Conservation (phyloP, 768 basidiomycete species). For the Trametes elegans region DNA sequence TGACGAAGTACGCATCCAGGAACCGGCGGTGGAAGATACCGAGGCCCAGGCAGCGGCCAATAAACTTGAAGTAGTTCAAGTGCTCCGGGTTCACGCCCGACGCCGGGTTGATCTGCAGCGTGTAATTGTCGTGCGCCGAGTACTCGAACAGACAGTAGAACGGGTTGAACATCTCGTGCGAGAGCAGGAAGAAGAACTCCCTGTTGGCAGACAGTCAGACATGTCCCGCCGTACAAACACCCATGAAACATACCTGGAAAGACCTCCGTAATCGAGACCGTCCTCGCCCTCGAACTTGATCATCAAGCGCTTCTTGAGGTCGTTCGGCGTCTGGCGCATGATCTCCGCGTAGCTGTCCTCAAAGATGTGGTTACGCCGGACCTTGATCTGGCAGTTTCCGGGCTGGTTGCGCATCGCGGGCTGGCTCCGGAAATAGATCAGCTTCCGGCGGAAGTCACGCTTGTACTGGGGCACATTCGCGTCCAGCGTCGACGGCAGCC, state of each 20-base stretch:
- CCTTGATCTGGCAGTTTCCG: conserved; percentile 99
- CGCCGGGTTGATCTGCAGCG: conserved; percentile 97
- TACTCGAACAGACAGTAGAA: conserved; percentile 99
- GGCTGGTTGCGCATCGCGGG: conserved; percentile 98
- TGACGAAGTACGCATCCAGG: conserved; percentile 98
- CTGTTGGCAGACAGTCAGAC: conserved; percentile 43
- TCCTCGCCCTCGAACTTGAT: conserved; percentile 99
- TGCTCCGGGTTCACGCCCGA: conserved; percentile 99
- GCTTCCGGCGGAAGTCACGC: conserved; percentile 98
- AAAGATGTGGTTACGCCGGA: conserved; percentile 96
- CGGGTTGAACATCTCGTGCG: conserved; percentile 99
- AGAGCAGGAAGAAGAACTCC: conserved; percentile 99
- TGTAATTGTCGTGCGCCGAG: conserved; percentile 99
- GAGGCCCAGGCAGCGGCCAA: conserved; percentile 90
- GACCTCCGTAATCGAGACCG: conserved; percentile 96
- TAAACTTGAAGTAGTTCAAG: conserved; percentile 99
- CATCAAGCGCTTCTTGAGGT: conserved; percentile 98
- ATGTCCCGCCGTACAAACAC: neutral
- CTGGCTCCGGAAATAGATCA: conserved; percentile 99
- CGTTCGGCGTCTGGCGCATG: conserved; percentile 98
- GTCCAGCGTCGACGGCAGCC: conserved; percentile 91
- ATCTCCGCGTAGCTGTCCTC: conserved; percentile 99
- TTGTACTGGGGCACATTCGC: conserved; percentile 99
- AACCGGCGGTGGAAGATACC: conserved; percentile 99
- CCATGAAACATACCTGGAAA: conserved; percentile 66